These are phyloP conservation scores for Rosa chinensis DNA, from an alignment of 306 rosid genomes.

Conservation along the genomic window DNA sequence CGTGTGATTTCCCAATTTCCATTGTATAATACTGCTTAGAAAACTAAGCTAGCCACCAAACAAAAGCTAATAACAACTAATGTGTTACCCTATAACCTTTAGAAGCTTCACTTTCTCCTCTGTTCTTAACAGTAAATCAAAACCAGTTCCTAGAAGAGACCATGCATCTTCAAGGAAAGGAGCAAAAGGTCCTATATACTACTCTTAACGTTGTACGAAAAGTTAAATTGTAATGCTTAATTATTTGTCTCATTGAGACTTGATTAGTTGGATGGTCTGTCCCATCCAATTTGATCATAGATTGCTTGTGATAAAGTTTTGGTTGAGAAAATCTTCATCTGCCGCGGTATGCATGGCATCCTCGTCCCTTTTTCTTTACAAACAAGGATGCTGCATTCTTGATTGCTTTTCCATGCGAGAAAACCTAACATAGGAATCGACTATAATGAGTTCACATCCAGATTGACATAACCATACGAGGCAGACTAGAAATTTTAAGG, in stretches of 20 bases:
- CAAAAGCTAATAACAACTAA: slow-evolving; percentile 37
- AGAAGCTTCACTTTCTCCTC: slow-evolving; percentile 5
- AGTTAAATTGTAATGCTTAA: not conserved
- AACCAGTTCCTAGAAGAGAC: not conserved
- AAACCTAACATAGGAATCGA: not conserved
- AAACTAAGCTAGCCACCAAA: slow-evolving; percentile 49
- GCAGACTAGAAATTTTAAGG: not conserved
- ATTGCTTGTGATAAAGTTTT: not conserved
- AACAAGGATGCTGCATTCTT: slow-evolving; percentile 29
- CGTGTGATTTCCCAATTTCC: not conserved
- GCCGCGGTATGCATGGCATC: slow-evolving; percentile 2
- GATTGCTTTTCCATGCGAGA: slow-evolving; percentile 17
- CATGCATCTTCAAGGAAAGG: not conserved
- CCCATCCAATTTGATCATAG: slow-evolving; percentile 9
- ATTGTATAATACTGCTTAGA: not conserved
- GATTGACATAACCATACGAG: not conserved
- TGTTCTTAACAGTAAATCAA: not conserved
- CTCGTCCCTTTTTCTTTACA: slow-evolving; percentile 22
- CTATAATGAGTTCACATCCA: not conserved
- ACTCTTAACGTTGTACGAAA: not conserved
- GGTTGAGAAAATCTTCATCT: slow-evolving; percentile 8
- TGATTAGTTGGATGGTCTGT: slow-evolving; percentile 12
- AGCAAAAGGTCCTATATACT: not conserved
- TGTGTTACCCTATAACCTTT: slow-evolving; percentile 4
- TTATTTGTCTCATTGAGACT: slow-evolving; percentile 20